Conservation (phyloP, 192 early-diverging fungal genomes). For the Coemansia sp. region DNA sequence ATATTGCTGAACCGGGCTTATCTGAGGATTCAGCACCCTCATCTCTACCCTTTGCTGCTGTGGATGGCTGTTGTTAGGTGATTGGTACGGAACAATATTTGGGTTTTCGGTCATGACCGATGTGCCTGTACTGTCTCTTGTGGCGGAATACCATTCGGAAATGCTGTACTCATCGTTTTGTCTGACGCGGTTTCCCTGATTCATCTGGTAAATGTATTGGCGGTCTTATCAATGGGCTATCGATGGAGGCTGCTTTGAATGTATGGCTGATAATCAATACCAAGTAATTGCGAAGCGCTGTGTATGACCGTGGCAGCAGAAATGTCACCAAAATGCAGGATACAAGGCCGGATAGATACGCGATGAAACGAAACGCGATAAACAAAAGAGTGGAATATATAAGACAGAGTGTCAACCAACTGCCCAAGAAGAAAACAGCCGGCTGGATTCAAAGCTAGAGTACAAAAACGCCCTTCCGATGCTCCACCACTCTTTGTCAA, state of each 20-base stretch:
- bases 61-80: not conserved
- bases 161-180: constrained; percentile 30
- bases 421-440: too few species aligned
- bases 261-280: not conserved
- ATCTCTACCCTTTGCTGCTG: not conserved
- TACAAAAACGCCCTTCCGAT: too few species aligned
- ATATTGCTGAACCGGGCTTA: not conserved
- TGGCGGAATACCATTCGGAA: constrained; percentile 42
- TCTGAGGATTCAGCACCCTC: not conserved
- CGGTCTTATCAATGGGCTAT: not conserved
- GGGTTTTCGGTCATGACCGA: constrained; percentile 21
- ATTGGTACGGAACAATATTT: constrained; percentile 7
- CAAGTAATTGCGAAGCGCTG: not conserved
- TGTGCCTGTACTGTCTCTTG: constrained; percentile 33
- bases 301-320: not conserved
- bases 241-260: not conserved
- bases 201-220: not conserved
- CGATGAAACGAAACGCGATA: too few species aligned
- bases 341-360: not conserved
- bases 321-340: not conserved
- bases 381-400: too few species aligned
- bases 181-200: constrained; percentile 12
- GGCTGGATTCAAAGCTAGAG: too few species aligned
- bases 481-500: too few species aligned
- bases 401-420: too few species aligned